Evolutionary conservation across 768 basidiomycete genomes (phyloP).

Genomic region (Punctularia strigosozonata): DNA sequence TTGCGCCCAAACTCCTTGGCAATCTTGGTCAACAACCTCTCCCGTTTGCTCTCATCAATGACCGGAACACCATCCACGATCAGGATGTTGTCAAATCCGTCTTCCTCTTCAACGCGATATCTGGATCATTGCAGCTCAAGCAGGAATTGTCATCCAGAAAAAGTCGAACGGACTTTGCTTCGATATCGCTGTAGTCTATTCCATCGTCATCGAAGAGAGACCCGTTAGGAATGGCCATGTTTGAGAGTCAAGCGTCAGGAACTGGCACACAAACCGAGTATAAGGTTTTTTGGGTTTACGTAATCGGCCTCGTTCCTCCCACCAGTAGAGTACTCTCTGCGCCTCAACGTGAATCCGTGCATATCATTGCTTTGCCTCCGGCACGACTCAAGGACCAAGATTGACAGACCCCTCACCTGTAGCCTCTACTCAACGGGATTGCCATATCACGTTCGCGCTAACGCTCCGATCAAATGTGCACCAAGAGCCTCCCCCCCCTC

Average conservation of each 20-base stretch:
- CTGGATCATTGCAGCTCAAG: slow-evolving; percentile 26
- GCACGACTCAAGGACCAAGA: no score
- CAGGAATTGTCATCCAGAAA: background rate
- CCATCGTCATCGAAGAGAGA: slow-evolving; percentile 34
- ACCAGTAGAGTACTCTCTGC: no score
- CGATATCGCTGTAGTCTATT: slow-evolving; percentile 84
- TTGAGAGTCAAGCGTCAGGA: slow-evolving; percentile 16
- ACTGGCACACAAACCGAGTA: background rate
- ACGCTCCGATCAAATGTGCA: no score
- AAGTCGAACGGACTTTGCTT: slow-evolving; percentile 51
- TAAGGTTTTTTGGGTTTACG: background rate
- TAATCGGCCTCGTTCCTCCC: no score
- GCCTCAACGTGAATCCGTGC: no score
- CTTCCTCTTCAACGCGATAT: slow-evolving; percentile 76
- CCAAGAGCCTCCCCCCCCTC: no score
- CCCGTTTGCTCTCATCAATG: slow-evolving; percentile 78
- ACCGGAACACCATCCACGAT: slow-evolving; percentile 89
- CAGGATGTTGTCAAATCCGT: slow-evolving; percentile 82
- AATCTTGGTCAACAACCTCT: slow-evolving; percentile 71
- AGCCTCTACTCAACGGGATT: no score
- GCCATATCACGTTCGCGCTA: no score
- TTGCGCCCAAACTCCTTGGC: slow-evolving; percentile 76
- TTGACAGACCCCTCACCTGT: no score
- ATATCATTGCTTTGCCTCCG: no score
- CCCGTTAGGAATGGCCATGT: slow-evolving; percentile 34